A percentile compares a stretch with the other conserved stretches of the same genome.
Evolutionary conservation across 495 filamentous ascomycete species (phyloP).

Genomic region (Penicillium argentinense): DNA sequence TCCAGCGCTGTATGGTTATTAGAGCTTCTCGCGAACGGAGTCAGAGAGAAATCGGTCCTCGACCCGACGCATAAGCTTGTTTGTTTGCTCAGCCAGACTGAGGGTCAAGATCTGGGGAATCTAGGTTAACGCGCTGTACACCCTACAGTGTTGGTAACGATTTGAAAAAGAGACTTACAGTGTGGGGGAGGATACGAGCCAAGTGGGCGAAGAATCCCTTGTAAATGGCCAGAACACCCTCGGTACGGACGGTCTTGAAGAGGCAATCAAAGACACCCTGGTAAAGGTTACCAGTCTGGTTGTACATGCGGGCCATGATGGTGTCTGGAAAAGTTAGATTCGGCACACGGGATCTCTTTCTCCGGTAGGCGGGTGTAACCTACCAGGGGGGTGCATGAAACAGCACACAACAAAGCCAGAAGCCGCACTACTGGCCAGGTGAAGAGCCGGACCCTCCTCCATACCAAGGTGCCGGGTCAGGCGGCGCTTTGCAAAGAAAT

Average conservation of each 20-base stretch:
- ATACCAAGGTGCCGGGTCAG: conserved; percentile 78
- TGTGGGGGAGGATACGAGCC: conserved; percentile 91
- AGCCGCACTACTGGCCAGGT: conserved; percentile 82
- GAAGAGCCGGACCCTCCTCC: conserved; percentile 86
- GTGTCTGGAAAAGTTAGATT: conserved; percentile 63
- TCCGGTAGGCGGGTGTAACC: background rate
- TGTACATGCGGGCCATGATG: conserved; percentile 98
- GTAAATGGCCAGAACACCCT: conserved; percentile 92
- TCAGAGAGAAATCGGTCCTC: conserved; percentile 66
- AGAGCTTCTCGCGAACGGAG: conserved; percentile 48
- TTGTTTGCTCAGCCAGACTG: conserved; percentile 94
- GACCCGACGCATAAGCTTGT: conserved; percentile 78
- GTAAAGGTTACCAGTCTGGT: conserved; percentile 97
- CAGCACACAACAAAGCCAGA: conserved; percentile 97
- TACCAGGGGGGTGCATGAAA: conserved; percentile 97
- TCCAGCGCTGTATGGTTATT: conserved; percentile 12
- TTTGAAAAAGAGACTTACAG: conserved; percentile 48
- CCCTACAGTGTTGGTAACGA: background rate
- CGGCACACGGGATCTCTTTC: conserved; percentile 4
- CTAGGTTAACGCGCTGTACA: conserved; percentile 14
- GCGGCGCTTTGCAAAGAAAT: conserved; percentile 94
- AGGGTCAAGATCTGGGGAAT: conserved; percentile 72
- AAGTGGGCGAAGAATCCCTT: conserved; percentile 97
- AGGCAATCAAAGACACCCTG: conserved; percentile 89
- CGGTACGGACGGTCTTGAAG: conserved; percentile 84